Percentiles rank a stretch among this genome's conserved stretches.
Evolutionary conservation across 106 monocot species (phyloP).

Genomic region (Vanilla planifolia): DNA sequence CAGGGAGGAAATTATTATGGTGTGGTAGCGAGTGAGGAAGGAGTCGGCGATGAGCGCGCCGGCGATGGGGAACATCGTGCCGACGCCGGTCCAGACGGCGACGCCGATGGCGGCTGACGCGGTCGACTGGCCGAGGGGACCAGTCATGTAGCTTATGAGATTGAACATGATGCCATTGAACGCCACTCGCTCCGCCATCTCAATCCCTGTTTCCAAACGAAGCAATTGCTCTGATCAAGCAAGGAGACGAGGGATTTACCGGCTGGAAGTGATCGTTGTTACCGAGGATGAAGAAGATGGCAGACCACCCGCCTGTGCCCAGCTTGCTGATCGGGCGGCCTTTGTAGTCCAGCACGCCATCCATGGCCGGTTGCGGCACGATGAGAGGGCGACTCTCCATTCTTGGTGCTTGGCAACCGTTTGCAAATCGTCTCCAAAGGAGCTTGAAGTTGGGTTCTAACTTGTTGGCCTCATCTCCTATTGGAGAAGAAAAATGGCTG

Average conservation of each 20-base stretch:
- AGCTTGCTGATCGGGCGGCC: slow-evolving; percentile 16
- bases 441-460: too few species aligned
- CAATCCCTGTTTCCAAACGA: slow-evolving; percentile 21
- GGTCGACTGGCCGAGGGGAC: slow-evolving; percentile 32
- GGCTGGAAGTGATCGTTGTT: not conserved
- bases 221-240: not conserved
- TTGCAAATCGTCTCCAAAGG: too few species aligned
- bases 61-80: slow-evolving; percentile 40
- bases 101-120: slow-evolving; percentile 43
- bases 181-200: slow-evolving; percentile 47
- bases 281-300: slow-evolving; percentile 47
- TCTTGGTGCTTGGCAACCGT: not conserved
- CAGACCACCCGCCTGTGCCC: slow-evolving; percentile 10
- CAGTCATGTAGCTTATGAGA: slow-evolving; percentile 52
- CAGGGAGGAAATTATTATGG: slow-evolving; percentile 38
- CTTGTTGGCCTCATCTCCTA: too few species aligned
- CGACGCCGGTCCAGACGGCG: slow-evolving; percentile 37
- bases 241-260: too few species aligned
- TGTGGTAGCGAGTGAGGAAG: slow-evolving; percentile 49
- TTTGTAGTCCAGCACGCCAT: slow-evolving; percentile 6
- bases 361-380: not conserved
- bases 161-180: slow-evolving; percentile 40
- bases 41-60: slow-evolving; percentile 54
- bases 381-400: slow-evolving; percentile 1
- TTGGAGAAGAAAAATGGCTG: too few species aligned